These are phyloP conservation scores for Truncatella angustata DNA, from an alignment of 2,329 filamentous ascomycete genomes.

Conservation along the genomic window DNA sequence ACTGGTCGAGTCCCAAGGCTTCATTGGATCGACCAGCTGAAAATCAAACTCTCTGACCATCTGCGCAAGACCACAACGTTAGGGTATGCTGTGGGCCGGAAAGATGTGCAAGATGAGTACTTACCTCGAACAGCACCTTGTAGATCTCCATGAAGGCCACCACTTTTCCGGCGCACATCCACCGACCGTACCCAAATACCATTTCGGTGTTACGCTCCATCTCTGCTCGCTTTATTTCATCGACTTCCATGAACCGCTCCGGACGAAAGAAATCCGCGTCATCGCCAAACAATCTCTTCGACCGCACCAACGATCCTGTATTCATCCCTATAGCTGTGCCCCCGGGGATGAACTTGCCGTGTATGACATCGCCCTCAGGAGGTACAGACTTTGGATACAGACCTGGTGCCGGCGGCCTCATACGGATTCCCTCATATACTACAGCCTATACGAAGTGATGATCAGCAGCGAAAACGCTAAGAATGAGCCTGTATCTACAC, in stretches of 20 bases:
- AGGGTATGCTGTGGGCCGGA: background rate
- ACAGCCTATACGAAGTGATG: constrained; percentile 23
- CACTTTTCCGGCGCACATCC: constrained; percentile 36
- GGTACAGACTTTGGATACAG: constrained; percentile 25
- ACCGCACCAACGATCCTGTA: constrained; percentile 28
- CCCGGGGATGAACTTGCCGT: constrained; percentile 31
- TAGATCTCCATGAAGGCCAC: constrained; percentile 39
- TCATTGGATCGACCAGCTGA: constrained; percentile 20
- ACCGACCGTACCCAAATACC: constrained; percentile 35
- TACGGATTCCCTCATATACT: constrained; percentile 36
- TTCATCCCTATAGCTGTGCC: constrained; percentile 33
- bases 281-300: constrained; percentile 25
- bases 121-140: constrained; percentile 39
- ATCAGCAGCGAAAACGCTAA: too few species aligned
- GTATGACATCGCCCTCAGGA: constrained; percentile 25
- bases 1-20: constrained; percentile 20
- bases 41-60: constrained; percentile 21
- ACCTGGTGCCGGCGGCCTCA: constrained; percentile 31
- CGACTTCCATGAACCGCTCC: constrained; percentile 38
- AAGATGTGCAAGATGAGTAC: constrained; percentile 4
- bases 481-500: too few species aligned
- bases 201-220: constrained; percentile 32
- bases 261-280: constrained; percentile 38
- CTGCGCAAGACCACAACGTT: background rate
- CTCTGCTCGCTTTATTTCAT: constrained; percentile 21